Evolutionary conservation across 352 stramenopile species (phyloP).

Genomic region (Phytophthora pinifolia): DNA sequence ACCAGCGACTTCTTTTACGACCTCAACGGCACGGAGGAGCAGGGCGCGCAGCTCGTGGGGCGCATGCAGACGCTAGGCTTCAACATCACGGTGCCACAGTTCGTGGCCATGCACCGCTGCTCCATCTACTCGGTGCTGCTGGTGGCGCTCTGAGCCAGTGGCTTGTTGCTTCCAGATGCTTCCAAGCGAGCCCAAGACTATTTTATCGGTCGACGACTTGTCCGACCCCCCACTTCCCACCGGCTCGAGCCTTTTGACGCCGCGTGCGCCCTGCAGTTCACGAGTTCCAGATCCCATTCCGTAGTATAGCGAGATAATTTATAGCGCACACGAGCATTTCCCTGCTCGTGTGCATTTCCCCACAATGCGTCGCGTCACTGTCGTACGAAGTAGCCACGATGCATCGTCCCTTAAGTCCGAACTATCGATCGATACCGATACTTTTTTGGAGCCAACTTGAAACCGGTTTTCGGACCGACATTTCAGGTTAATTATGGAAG

Average conservation of each 20-base stretch:
- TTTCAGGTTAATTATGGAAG: too few relatives aligned
- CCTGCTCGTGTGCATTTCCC: too few relatives aligned
- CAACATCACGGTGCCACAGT: slow-evolving; percentile 59
- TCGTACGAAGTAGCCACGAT: too few relatives aligned
- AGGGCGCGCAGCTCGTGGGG: slow-evolving; percentile 55
- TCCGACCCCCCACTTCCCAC: slow-evolving; percentile 5
- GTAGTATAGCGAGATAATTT: slow-evolving; percentile 38
- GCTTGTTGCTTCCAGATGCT: too few relatives aligned
- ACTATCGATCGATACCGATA: too few relatives aligned
- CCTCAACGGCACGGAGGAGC: slow-evolving; percentile 55
- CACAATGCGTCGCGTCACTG: slow-evolving; percentile 10
- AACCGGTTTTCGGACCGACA: too few relatives aligned
- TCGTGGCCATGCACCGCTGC: slow-evolving; percentile 63
- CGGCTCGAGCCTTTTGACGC: slow-evolving; percentile 4
- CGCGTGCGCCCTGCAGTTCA: slow-evolving; percentile 5
- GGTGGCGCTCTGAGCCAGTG: slow-evolving; percentile 44
- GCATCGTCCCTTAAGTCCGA: too few relatives aligned
- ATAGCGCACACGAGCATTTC: slow-evolving; percentile 28
- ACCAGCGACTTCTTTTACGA: slow-evolving; percentile 72
- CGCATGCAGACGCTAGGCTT: slow-evolving; percentile 68
- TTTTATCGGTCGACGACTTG: slow-evolving; percentile 11
- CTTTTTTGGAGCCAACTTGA: too few relatives aligned
- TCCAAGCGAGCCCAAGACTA: background rate
- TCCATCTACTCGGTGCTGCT: slow-evolving; percentile 75
- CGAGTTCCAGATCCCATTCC: slow-evolving; percentile 1